phyloP scores from a whole-genome alignment of 2,329 filamentous ascomycete species.

The Helminthosporium solani region DNA sequence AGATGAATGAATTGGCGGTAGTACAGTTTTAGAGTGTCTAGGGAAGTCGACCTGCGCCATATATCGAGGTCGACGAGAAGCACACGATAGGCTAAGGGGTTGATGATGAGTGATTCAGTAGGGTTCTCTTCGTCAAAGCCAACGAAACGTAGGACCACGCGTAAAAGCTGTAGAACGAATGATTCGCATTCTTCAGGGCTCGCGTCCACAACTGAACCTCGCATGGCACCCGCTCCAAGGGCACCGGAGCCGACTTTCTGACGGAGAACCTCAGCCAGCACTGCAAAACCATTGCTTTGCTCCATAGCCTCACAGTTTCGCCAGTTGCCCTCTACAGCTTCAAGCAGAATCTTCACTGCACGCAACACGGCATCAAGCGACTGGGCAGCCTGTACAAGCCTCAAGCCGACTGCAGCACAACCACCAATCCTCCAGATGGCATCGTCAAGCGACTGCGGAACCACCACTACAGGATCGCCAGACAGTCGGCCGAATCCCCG shows the following conservation, averaged over 20 bases:
- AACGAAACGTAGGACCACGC: constrained; percentile 78
- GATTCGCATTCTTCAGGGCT: constrained; percentile 49
- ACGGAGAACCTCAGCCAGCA: constrained; percentile 78
- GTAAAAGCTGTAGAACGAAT: constrained; percentile 64
- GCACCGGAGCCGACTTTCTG: constrained; percentile 68
- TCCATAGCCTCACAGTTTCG: constrained; percentile 98
- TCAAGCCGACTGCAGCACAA: constrained; percentile 80
- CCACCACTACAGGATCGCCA: constrained; percentile 76
- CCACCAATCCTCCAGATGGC: constrained; percentile 92
- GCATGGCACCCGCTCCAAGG: constrained; percentile 50
- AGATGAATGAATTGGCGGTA: constrained; percentile 91
- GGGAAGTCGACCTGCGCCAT: constrained; percentile 74
- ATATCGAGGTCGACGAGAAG: constrained; percentile 90
- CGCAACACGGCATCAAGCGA: constrained; percentile 70
- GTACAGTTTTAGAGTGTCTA: constrained; percentile 80
- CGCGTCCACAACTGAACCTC: constrained; percentile 42
- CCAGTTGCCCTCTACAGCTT: constrained; percentile 88
- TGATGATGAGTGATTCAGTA: constrained; percentile 88
- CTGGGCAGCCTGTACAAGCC: constrained; percentile 75
- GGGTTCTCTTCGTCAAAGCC: constrained; percentile 81
- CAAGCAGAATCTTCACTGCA: constrained; percentile 80
- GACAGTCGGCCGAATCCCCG: constrained; percentile 81
- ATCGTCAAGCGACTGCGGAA: constrained; percentile 85
- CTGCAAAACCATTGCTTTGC: constrained; percentile 87
- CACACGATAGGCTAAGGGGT: constrained; percentile 89